Evolutionary conservation across 192 early-diverging fungal genomes (phyloP), one percentile per base, ranked within the genome.

Genomic region (Polychytrium aggregatum): DNA sequence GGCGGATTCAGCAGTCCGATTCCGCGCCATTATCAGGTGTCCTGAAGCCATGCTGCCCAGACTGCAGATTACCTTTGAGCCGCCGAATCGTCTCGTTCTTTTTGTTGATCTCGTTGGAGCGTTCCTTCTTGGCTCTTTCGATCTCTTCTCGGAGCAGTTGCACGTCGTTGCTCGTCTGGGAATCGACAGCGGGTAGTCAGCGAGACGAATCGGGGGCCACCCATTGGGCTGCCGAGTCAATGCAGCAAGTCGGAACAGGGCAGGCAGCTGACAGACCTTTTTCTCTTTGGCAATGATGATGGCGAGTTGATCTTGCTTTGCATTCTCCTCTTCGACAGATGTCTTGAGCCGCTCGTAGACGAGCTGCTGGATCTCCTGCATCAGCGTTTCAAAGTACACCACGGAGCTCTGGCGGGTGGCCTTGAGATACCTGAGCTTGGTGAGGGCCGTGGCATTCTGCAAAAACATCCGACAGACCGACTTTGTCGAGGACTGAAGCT

Each of bases 41-140:
- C n/a, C n/a, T n/a, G n/a, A n/a, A 65, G 18, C 18, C 46, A 56
- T 24, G 6, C 16, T 24, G 16, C n/a, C n/a, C n/a, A n/a, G n/a
- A n/a, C n/a, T n/a, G n/a, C n/a, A n/a, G n/a, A n/a, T 18, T 20
- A 77, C 74, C 74, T 65, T 77, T 77, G 8, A 78, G 56, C 24
- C 62, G 52, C 16, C 75, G 61, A 42, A 78, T 78, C 40, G 62
- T 45, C 38, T 78, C 75, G 35, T 78, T 78, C 28, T 56, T 53
- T 37, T 70, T 69, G 48, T 64, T 78, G 37, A 78, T 68, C 44
- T 78, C 72, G 4, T 36, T 41, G 11, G 38, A 50, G 39, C 75
- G 48, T 40, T 78, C 68, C 28, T 60, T 69, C 42, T 67, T 60
- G 13, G 67, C 74, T 44, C 71, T 70, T 33, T 72, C 67, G 10